Evolutionary conservation across 164 flowering plant species (phyloP).

Genomic region (Tetracentron sinense): DNA sequence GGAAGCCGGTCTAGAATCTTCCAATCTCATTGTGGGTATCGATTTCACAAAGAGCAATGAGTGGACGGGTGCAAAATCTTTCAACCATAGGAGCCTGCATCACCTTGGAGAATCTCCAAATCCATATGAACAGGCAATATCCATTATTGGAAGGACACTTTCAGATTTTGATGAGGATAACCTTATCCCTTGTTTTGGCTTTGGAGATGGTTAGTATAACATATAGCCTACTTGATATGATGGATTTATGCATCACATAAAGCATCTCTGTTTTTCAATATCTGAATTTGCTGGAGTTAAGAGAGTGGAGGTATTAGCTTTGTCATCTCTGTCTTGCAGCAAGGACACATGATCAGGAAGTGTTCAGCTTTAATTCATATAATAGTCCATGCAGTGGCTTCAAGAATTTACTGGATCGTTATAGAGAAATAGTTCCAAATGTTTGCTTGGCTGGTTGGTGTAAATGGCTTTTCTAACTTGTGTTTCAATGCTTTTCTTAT

Average conservation of each 20-base stretch:
- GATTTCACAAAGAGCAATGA: conserved; percentile 76
- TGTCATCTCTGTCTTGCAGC: conserved; percentile 29
- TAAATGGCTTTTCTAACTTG: background rate
- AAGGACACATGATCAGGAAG: conserved; percentile 66
- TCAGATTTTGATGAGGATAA: conserved; percentile 69
- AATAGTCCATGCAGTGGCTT: conserved; percentile 49
- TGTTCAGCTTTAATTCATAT: conserved; percentile 51
- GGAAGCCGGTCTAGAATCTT: conserved; percentile 59
- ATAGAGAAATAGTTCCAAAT: conserved; percentile 52
- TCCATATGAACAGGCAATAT: conserved; percentile 71
- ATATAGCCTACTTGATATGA: background rate
- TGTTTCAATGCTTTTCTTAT: background rate
- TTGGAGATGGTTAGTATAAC: conserved; percentile 49
- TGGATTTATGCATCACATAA: background rate
- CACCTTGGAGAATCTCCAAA: conserved; percentile 45
- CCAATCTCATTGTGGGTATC: conserved; percentile 59
- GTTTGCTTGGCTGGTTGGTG: conserved; percentile 53
- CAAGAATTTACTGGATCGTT: conserved; percentile 48
- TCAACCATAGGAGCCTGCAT: conserved; percentile 48
- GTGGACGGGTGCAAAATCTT: conserved; percentile 63
- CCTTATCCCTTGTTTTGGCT: conserved; percentile 70
- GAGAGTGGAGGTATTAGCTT: background rate
- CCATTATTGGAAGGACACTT: conserved; percentile 65
- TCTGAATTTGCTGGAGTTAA: background rate
- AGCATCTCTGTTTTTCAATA: background rate